Evolutionary conservation across 2,329 filamentous ascomycete genomes (phyloP).

Genomic region (Phyllosticta paracitricarpa): DNA sequence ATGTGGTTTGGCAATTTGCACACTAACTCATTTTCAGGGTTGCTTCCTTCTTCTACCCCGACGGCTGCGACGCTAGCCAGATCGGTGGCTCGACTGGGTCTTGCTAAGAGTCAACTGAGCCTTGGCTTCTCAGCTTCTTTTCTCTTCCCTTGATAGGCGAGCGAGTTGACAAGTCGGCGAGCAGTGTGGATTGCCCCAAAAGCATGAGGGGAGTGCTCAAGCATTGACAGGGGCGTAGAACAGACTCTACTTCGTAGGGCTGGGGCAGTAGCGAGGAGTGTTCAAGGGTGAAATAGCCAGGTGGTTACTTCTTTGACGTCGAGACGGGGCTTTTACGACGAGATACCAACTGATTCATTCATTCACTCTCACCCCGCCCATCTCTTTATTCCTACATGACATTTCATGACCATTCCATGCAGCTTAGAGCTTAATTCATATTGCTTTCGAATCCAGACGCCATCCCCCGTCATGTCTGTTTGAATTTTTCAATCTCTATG

Average conservation of each 20-base stretch:
- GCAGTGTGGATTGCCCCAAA: neutral
- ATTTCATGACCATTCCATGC: too few relatives aligned
- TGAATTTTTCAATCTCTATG: neutral
- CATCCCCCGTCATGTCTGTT: neutral
- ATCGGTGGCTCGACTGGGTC: constrained; percentile 33
- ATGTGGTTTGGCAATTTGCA: too few relatives aligned
- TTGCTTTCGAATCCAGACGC: neutral
- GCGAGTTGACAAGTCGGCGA: neutral
- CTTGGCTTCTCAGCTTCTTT: neutral
- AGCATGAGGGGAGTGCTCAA: too few relatives aligned
- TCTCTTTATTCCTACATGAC: too few relatives aligned
- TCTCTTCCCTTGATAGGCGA: neutral
- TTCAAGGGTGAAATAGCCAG: neutral
- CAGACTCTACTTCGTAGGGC: neutral
- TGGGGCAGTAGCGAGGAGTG: neutral
- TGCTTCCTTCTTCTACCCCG: constrained; percentile 41
- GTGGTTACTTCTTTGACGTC: neutral
- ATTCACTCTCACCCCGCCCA: neutral
- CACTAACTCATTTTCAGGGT: constrained; percentile 16
- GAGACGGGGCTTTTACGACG: neutral
- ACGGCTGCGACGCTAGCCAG: constrained; percentile 29
- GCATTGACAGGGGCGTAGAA: neutral
- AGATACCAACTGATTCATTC: neutral
- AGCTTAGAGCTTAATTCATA: too few relatives aligned
- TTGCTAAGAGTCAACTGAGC: constrained; percentile 3